Conservation (phyloP, 2,329 filamentous ascomycete genomes). For the Pseudogymnoascus sp. region DNA sequence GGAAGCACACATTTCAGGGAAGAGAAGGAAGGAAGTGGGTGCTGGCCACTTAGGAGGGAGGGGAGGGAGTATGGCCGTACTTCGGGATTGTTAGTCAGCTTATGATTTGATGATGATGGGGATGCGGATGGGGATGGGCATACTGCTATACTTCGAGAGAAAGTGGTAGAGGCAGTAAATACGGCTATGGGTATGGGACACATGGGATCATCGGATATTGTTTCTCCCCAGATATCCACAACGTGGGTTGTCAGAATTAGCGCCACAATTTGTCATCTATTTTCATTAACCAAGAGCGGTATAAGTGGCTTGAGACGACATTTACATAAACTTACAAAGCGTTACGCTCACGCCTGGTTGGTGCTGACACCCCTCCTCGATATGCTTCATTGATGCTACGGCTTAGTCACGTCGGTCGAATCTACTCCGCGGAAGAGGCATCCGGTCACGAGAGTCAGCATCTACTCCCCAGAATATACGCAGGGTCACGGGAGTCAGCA, state of each 20-base stretch:
- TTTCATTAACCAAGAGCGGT: constrained; percentile 2
- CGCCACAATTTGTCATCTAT: constrained; percentile 10
- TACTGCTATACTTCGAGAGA: not conserved
- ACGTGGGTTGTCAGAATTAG: constrained; percentile 10
- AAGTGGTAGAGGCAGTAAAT: not conserved
- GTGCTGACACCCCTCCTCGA: not conserved
- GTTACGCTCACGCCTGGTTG: not conserved
- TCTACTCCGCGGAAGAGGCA: not conserved
- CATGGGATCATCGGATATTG: constrained; percentile 7
- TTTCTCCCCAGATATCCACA: constrained; percentile 8
- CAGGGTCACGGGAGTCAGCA: not conserved
- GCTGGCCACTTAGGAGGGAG: not conserved
- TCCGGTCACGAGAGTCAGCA: not conserved
- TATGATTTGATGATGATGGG: not conserved
- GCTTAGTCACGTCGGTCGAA: not conserved
- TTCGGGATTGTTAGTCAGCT: not conserved
- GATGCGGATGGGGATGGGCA: not conserved
- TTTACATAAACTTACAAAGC: constrained; percentile 10
- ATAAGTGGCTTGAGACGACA: not conserved
- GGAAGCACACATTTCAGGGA: not conserved
- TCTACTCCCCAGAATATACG: not conserved
- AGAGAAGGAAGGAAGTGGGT: not conserved
- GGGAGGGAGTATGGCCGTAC: not conserved
- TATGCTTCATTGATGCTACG: not conserved
- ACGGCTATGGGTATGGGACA: not conserved